Evolutionary conservation across 2,329 filamentous ascomycete species (phyloP).

Genomic region (Macrophomina pseudophaseolina): DNA sequence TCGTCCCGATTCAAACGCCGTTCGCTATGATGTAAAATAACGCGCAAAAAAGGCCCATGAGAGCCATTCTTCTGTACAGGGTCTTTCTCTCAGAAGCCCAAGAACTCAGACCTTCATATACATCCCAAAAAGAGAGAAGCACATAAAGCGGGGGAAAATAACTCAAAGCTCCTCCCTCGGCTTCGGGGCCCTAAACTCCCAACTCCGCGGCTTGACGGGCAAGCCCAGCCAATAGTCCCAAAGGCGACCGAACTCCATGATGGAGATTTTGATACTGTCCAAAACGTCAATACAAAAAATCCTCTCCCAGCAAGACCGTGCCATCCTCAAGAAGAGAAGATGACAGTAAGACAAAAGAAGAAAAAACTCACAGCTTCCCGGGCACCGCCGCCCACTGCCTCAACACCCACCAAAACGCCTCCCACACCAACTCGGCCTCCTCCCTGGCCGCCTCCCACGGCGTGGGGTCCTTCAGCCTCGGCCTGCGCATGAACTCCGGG

Average conservation of each 20-base stretch:
- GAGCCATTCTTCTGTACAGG: no score
- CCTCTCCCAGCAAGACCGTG: no score
- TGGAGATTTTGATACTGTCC: slow-evolving; percentile 56
- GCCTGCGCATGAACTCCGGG: slow-evolving; percentile 50
- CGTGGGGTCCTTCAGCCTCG: slow-evolving; percentile 48
- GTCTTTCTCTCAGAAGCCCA: no score
- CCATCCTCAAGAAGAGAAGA: not conserved
- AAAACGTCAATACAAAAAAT: not conserved
- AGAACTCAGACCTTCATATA: no score
- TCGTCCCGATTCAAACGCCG: no score
- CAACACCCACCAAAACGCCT: slow-evolving; percentile 69
- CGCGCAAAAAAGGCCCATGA: no score
- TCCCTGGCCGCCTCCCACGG: slow-evolving; percentile 63
- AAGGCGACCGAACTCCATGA: slow-evolving; percentile 59
- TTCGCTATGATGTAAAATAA: no score
- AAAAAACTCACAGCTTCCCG: slow-evolving; percentile 65
- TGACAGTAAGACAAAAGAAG: not conserved
- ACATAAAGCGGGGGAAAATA: no score
- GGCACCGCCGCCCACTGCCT: slow-evolving; percentile 74
- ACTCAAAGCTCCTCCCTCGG: slow-evolving; percentile 16
- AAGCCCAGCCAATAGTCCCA: slow-evolving; percentile 70
- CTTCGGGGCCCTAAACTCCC: slow-evolving; percentile 51
- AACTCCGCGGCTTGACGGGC: slow-evolving; percentile 61
- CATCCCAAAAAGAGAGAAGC: no score
- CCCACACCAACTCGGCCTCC: slow-evolving; percentile 69